Evolutionary conservation across 768 basidiomycete genomes (phyloP), one percentile per base, ranked within the genome.

Genomic region (Boletus sensibilis): DNA sequence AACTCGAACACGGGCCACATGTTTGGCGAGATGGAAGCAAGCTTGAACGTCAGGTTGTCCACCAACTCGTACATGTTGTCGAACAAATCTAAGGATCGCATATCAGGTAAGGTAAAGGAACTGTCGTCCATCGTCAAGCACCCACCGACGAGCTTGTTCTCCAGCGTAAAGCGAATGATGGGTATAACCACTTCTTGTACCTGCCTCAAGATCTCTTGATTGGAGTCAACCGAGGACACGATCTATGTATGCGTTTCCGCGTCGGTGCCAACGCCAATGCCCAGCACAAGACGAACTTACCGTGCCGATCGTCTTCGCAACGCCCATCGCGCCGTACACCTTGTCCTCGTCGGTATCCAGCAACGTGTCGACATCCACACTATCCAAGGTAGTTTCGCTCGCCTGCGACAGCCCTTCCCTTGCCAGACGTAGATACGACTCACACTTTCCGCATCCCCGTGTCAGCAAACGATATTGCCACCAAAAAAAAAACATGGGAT

Each of bases 1-100:
- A 85, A 72, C 73, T 94, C 91, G 59, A 92, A 91, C 35, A 95
- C 79, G 11, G 83, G 86, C 94, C 93, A 95, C 87, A 95, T 87
- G 62, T 78, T 82, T 0, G 89, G 85, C 38, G 89, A 83, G 64
- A 96, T 86, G 52, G 79, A 70, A 58, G 84, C 83, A 54, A 88
- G 79, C 71, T 86, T 90, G 80, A 91, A 95, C 0, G 92, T 92
- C 55, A 95, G 74, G 59, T 79, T 88, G 64, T 95, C 94, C 48
- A 92, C 83, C 50, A 95, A 74, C 60, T 93, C 91, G 68, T 87
- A 94, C 77, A 90, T 83, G 67, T 91, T 89, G 72, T 94, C 92
- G 65, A 91, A 87, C 41, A 95, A 75, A 65, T 96, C 93, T 91
- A 31, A 12, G 2, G 6, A 33, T 35, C 11, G 63, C 11, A 40